These are phyloP conservation scores for Henckelia pumila DNA, from an alignment of 257 asterid species.

Conservation along the genomic window DNA sequence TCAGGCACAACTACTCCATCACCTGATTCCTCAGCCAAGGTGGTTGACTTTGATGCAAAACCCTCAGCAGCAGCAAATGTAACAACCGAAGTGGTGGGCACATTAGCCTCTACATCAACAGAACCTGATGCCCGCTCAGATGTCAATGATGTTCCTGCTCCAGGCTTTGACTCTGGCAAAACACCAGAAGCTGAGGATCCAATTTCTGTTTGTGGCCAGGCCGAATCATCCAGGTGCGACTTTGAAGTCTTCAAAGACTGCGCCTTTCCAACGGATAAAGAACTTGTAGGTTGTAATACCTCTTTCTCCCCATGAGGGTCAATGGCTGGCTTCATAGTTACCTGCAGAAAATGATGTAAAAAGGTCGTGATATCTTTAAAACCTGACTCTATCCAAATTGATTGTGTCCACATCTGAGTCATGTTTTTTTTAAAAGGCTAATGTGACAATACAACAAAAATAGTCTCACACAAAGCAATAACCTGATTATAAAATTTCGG, in stretches of 20 bases:
- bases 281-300: constrained; percentile 33
- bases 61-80: constrained; percentile 29
- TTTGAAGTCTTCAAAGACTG: constrained; percentile 41
- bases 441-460: constrained; percentile 1
- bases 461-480: constrained; percentile 17
- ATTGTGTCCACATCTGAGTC: background rate
- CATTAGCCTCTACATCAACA: constrained; percentile 30
- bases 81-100: constrained; percentile 22
- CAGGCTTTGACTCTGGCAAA: constrained; percentile 43
- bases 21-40: constrained; percentile 30
- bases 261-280: constrained; percentile 41
- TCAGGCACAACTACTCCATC: constrained; percentile 32
- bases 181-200: constrained; percentile 38
- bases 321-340: constrained; percentile 67
- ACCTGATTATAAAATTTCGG: constrained; percentile 71
- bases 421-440: background rate
- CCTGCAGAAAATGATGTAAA: constrained; percentile 37
- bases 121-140: constrained; percentile 32
- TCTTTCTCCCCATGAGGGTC: constrained; percentile 53
- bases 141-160: constrained; percentile 33
- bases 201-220: constrained; percentile 39
- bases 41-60: constrained; percentile 29
- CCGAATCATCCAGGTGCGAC: constrained; percentile 32
- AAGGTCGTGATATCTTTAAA: constrained; percentile 4
- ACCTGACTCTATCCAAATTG: constrained; percentile 10